A percentile compares a stretch with the other conserved stretches of the same genome.
Conservation (phyloP, 2,329 filamentous ascomycete genomes). For the Onygena corvina region DNA sequence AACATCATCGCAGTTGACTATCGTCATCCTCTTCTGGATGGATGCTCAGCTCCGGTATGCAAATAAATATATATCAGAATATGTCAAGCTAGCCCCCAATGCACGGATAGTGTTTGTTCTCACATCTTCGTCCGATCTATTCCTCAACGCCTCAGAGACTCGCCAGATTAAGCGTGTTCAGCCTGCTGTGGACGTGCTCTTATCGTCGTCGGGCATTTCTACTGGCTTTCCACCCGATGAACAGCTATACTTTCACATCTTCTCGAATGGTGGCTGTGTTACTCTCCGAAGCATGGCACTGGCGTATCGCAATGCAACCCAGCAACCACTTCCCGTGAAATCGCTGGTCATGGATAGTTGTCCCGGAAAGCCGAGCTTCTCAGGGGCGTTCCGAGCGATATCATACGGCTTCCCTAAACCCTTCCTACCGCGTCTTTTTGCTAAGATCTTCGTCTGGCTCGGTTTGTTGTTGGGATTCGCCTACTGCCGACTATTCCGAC, state of each 20-base stretch:
- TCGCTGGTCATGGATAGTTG: slow-evolving; percentile 37
- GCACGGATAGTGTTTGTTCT: slow-evolving; percentile 35
- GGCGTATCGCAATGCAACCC: slow-evolving; percentile 27
- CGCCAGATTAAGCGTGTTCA: slow-evolving; percentile 22
- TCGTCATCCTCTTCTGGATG: slow-evolving; percentile 41
- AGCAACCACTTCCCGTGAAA: slow-evolving; percentile 28
- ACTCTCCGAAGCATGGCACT: slow-evolving; percentile 30
- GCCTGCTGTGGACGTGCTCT: slow-evolving; percentile 29
- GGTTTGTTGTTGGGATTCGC: slow-evolving; percentile 18
- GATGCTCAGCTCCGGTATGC: slow-evolving; percentile 34
- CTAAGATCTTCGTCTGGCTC: slow-evolving; percentile 20
- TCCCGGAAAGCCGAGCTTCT: slow-evolving; percentile 29
- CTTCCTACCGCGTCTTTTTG: slow-evolving; percentile 22
- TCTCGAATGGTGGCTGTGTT: slow-evolving; percentile 40
- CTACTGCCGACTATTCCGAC: slow-evolving; percentile 15
- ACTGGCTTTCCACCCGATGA: slow-evolving; percentile 14
- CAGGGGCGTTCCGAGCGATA: slow-evolving; percentile 23
- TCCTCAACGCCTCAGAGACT: slow-evolving; percentile 18
- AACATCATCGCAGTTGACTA: slow-evolving; percentile 20
- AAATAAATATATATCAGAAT: slow-evolving; percentile 38
- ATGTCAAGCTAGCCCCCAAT: slow-evolving; percentile 33
- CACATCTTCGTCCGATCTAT: slow-evolving; percentile 26
- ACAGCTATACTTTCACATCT: slow-evolving; percentile 34
- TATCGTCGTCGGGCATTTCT: slow-evolving; percentile 16
- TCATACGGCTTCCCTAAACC: slow-evolving; percentile 27